Evolutionary conservation across 192 early-diverging fungal genomes (phyloP).

Genomic region (Coemansia sp.): DNA sequence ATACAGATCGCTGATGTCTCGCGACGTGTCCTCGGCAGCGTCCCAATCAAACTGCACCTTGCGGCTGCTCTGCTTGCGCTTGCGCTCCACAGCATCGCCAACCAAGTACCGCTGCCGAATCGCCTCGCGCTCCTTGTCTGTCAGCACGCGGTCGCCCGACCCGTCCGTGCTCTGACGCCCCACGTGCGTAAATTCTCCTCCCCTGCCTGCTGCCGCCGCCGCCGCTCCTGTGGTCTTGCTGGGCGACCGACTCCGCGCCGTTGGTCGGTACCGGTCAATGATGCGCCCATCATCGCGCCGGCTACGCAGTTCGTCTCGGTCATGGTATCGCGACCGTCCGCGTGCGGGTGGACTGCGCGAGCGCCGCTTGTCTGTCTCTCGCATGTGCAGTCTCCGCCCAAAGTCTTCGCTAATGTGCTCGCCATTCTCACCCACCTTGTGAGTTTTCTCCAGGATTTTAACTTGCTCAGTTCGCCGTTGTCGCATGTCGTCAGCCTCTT

Average conservation of each 20-base stretch:
- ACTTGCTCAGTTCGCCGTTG: slow-evolving; percentile 62
- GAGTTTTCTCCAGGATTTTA: slow-evolving; percentile 12
- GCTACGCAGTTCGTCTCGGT: slow-evolving; percentile 25
- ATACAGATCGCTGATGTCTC: slow-evolving; percentile 90
- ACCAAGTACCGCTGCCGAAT: slow-evolving; percentile 83
- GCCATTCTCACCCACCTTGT: not conserved
- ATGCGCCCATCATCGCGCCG: not conserved
- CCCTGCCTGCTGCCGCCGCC: slow-evolving; percentile 2
- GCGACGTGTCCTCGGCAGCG: slow-evolving; percentile 89
- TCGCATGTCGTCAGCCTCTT: slow-evolving; percentile 73
- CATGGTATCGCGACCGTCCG: slow-evolving; percentile 5
- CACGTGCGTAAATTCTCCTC: slow-evolving; percentile 15
- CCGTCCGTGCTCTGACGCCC: slow-evolving; percentile 31
- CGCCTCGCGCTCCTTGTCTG: slow-evolving; percentile 58
- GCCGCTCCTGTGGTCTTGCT: not conserved
- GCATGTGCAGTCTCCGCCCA: not conserved
- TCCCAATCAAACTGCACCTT: slow-evolving; percentile 99
- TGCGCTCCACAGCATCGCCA: slow-evolving; percentile 65
- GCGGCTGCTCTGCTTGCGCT: slow-evolving; percentile 83
- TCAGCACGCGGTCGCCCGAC: slow-evolving; percentile 40
- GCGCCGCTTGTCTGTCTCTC: not conserved
- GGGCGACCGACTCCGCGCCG: not conserved
- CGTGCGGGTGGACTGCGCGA: slow-evolving; percentile 7
- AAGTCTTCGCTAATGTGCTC: slow-evolving; percentile 1
- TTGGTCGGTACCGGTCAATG: not conserved